A percentile compares a stretch with the other conserved stretches of the same genome.
phyloP scores from a whole-genome alignment of 148 eudicot species.

The Selenicereus undatus region DNA sequence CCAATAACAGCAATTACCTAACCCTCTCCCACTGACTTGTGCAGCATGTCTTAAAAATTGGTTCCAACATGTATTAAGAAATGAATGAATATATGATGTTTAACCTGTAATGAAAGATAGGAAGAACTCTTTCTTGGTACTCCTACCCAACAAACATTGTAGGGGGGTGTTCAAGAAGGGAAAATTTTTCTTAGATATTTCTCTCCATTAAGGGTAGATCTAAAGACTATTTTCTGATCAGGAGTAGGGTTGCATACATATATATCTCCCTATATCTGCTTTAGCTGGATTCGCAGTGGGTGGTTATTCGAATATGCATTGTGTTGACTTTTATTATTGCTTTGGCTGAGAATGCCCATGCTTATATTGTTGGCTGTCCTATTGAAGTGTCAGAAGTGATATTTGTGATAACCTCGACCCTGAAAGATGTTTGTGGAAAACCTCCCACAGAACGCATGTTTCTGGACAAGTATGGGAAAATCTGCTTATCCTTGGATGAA shows the following conservation, averaged over 20 bases:
- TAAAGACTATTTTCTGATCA: not conserved
- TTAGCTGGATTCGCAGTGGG: not conserved
- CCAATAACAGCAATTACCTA: not conserved
- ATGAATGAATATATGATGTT: not conserved
- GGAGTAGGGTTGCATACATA: not conserved
- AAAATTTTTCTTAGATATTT: not conserved
- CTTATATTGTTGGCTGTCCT: constrained; percentile 16
- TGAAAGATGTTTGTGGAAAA: constrained; percentile 96
- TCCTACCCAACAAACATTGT: not conserved
- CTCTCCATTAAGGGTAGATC: not conserved
- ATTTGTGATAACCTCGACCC: constrained; percentile 62
- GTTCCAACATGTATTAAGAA: not conserved
- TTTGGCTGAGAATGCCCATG: not conserved
- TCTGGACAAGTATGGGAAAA: constrained; percentile 92
- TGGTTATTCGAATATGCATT: not conserved
- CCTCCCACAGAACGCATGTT: constrained; percentile 92
- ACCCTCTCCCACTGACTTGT: not conserved
- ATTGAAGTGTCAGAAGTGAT: constrained; percentile 79
- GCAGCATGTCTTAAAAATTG: not conserved
- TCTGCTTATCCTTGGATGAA: constrained; percentile 94
- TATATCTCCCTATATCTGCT: not conserved
- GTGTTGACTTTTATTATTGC: not conserved
- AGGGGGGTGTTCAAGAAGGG: not conserved
- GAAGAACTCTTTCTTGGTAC: not conserved
- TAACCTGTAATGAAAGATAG: not conserved